phyloP scores from a whole-genome alignment of 2,329 filamentous ascomycete genomes.

The Colletotrichum tropicicola region DNA sequence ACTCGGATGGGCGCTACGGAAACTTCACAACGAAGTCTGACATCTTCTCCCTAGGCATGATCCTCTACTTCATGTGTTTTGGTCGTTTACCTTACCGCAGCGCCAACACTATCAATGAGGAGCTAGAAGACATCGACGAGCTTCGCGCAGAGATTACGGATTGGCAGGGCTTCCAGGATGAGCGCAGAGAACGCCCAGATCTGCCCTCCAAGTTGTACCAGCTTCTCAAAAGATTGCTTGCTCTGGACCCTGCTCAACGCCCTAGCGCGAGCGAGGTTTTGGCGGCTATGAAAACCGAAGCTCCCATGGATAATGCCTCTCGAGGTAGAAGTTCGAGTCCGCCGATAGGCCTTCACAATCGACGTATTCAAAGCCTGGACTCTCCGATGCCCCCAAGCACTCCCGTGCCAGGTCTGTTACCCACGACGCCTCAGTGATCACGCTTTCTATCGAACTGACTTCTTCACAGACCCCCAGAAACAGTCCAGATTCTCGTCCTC shows the following conservation, averaged over 20 bases:
- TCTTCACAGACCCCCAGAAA: conserved; percentile 41
- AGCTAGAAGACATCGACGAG: conserved; percentile 88
- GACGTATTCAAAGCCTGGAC: conserved; percentile 64
- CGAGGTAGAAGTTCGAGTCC: conserved; percentile 44
- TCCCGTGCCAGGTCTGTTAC: conserved; percentile 52
- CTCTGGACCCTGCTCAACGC: conserved; percentile 77
- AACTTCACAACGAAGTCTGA: conserved; percentile 98
- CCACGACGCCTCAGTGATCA: conserved; percentile 3
- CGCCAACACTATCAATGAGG: conserved; percentile 87
- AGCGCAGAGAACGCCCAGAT: conserved; percentile 78
- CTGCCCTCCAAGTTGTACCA: conserved; percentile 87
- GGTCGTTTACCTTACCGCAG: conserved; percentile 84
- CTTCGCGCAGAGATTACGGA: conserved; percentile 85
- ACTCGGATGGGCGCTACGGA: conserved; percentile 76
- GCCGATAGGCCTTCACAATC: conserved; percentile 50
- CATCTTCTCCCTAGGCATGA: conserved; percentile 98
- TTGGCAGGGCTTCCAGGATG: conserved; percentile 89
- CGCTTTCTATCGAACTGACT: conserved; percentile 27
- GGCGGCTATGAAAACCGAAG: conserved; percentile 77
- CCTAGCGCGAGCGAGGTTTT: conserved; percentile 90
- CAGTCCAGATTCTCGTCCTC: conserved; percentile 37
- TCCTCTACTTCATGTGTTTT: conserved; percentile 98
- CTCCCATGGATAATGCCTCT: conserved; percentile 52
- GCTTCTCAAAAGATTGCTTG: conserved; percentile 82
- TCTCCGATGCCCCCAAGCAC: conserved; percentile 60